These are phyloP conservation scores for Diplogelasinospora grovesii DNA, from an alignment of 495 filamentous ascomycete species.

Conservation along the genomic window DNA sequence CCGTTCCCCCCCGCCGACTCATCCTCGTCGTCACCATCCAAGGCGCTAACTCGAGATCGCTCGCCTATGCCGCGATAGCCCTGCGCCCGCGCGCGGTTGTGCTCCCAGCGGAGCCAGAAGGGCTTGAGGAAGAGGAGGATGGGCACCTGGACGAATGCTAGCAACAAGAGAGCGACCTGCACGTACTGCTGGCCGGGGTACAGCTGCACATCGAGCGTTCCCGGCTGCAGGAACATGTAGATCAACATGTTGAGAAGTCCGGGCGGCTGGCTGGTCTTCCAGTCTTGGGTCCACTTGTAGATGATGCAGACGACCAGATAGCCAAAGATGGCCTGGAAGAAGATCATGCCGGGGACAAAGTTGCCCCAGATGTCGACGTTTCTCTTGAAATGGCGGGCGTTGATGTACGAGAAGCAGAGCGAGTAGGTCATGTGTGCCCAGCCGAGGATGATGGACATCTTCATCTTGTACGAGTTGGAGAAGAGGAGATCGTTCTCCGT, in stretches of 20 bases:
- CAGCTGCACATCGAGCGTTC: conserved; percentile 59
- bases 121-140: conserved; percentile 92
- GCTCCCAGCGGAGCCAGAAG: conserved; percentile 83
- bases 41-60: conserved; percentile 72
- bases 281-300: conserved; percentile 91
- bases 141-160: conserved; percentile 82
- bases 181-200: conserved; percentile 70
- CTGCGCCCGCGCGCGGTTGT: conserved; percentile 77
- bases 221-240: conserved; percentile 95
- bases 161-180: conserved; percentile 71
- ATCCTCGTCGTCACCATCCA: conserved; percentile 76
- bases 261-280: conserved; percentile 59
- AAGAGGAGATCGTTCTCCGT: conserved; percentile 91
- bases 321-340: conserved; percentile 98
- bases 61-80: conserved; percentile 93
- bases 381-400: conserved; percentile 88
- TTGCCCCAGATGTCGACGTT: conserved; percentile 94
- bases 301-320: conserved; percentile 90
- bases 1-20: conserved; percentile 36
- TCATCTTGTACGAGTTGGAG: conserved; percentile 99
- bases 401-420: conserved; percentile 84
- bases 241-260: conserved; percentile 97
- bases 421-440: conserved; percentile 99
- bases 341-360: conserved; percentile 96
- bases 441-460: conserved; percentile 91